phyloP scores from a whole-genome alignment of 495 filamentous ascomycete species.

The Symbiotaphrina buchneri region DNA sequence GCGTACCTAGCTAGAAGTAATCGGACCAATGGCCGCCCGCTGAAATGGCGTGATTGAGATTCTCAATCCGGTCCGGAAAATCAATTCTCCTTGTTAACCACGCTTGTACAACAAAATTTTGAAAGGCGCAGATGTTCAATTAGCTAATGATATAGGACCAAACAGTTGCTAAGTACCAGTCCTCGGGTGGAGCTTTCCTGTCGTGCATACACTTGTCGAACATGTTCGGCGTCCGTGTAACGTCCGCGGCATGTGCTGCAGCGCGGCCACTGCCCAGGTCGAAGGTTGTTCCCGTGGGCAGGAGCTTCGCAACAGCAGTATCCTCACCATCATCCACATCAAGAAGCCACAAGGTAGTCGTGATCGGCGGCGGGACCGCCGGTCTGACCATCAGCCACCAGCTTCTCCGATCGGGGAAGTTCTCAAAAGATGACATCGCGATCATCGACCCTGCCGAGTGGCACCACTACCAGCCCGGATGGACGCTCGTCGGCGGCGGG shows the following conservation, averaged over 20 bases:
- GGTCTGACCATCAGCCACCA: constrained; percentile 40
- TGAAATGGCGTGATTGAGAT: too few relatives aligned
- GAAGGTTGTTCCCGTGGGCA: neutral
- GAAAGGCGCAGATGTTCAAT: too few relatives aligned
- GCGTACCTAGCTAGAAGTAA: too few relatives aligned
- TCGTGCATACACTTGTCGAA: too few relatives aligned
- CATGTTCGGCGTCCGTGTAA: constrained; percentile 4
- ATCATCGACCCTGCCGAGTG: constrained; percentile 37
- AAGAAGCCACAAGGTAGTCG: constrained; percentile 31
- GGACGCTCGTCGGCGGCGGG: constrained; percentile 45
- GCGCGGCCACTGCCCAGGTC: neutral
- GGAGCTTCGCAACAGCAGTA: constrained; percentile 17
- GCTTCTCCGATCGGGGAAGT: constrained; percentile 29
- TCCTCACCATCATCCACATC: constrained; percentile 17
- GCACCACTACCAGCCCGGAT: constrained; percentile 52
- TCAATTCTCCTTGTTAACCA: too few relatives aligned
- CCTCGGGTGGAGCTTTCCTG: too few relatives aligned
- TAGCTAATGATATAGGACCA: too few relatives aligned
- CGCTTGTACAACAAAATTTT: too few relatives aligned
- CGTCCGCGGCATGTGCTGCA: neutral
- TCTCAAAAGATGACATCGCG: constrained; percentile 38
- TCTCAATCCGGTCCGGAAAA: too few relatives aligned
- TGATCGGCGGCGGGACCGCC: constrained; percentile 39
- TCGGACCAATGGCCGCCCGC: too few relatives aligned
- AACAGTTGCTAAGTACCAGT: too few relatives aligned